phyloP scores from a whole-genome alignment of 306 rosid genomes.

The Sicyos edulis region DNA sequence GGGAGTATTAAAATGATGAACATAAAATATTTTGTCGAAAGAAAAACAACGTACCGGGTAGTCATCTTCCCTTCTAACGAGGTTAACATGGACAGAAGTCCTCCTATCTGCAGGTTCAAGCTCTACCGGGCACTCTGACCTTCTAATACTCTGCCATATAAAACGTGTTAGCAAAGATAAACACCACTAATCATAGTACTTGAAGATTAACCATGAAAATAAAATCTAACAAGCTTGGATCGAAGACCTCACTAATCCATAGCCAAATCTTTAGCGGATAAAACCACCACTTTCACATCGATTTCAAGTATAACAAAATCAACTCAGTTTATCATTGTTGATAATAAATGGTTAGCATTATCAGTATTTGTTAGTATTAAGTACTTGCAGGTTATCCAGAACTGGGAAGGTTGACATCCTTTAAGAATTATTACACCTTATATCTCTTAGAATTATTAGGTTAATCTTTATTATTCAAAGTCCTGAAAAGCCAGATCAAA shows the following conservation, averaged over 20 bases:
- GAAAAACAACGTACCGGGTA: constrained; percentile 49
- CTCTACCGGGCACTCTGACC: constrained; percentile 78
- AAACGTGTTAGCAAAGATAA: constrained; percentile 9
- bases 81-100: constrained; percentile 60
- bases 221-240: neutral
- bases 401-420: neutral
- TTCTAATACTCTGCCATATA: constrained; percentile 70
- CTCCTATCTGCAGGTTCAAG: constrained; percentile 60
- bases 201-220: neutral
- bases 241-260: neutral
- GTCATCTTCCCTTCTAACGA: constrained; percentile 59
- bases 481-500: too few relatives aligned
- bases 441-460: neutral
- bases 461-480: neutral
- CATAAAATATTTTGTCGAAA: constrained; percentile 1
- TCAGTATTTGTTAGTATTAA: neutral
- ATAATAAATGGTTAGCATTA: neutral
- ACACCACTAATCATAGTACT: neutral
- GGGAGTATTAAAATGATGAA: constrained; percentile 13
- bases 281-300: neutral
- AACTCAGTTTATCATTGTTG: neutral
- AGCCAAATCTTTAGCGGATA: neutral
- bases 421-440: too few relatives aligned
- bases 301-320: neutral
- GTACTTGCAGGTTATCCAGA: neutral